phyloP scores from a whole-genome alignment of 2,329 filamentous ascomycete species.

The Exophiala spinifera region DNA sequence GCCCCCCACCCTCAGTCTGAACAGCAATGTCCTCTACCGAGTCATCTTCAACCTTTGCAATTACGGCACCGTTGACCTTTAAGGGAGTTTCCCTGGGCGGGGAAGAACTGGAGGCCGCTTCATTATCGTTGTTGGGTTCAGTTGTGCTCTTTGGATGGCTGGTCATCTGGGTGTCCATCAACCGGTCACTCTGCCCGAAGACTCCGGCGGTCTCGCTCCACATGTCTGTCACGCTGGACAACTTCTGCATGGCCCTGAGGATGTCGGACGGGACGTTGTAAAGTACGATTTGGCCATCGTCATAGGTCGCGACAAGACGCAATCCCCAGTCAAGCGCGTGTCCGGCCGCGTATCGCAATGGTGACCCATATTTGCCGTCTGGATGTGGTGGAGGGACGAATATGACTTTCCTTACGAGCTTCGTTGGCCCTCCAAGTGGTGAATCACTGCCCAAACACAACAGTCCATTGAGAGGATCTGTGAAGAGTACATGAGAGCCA shows the following conservation, averaged over 20 bases:
- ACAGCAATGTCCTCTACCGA: constrained; percentile 25
- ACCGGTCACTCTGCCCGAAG: constrained; percentile 26
- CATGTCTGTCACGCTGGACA: constrained; percentile 14
- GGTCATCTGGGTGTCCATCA: constrained; percentile 24
- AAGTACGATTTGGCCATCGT: constrained; percentile 50
- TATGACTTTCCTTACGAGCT: constrained; percentile 57
- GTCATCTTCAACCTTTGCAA: constrained; percentile 14
- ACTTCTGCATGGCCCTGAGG: constrained; percentile 37
- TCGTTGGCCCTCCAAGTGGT: constrained; percentile 55
- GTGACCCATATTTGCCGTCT: constrained; percentile 31
- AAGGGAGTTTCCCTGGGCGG: not conserved
- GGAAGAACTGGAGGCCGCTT: not conserved
- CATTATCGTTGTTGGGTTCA: not conserved
- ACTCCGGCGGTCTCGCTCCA: constrained; percentile 26
- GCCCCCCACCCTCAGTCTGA: constrained; percentile 20
- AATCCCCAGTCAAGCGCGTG: constrained; percentile 58
- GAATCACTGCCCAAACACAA: constrained; percentile 63
- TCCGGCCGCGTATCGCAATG: constrained; percentile 57
- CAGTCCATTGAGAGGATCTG: constrained; percentile 55
- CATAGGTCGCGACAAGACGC: constrained; percentile 57
- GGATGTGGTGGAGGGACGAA: constrained; percentile 44
- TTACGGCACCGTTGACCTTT: constrained; percentile 16
- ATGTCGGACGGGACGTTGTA: constrained; percentile 61
- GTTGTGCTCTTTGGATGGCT: not conserved
- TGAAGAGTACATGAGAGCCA: constrained; percentile 63